Conservation (phyloP, 1,139 yeast genomes). For the Hansenula sp. region DNA sequence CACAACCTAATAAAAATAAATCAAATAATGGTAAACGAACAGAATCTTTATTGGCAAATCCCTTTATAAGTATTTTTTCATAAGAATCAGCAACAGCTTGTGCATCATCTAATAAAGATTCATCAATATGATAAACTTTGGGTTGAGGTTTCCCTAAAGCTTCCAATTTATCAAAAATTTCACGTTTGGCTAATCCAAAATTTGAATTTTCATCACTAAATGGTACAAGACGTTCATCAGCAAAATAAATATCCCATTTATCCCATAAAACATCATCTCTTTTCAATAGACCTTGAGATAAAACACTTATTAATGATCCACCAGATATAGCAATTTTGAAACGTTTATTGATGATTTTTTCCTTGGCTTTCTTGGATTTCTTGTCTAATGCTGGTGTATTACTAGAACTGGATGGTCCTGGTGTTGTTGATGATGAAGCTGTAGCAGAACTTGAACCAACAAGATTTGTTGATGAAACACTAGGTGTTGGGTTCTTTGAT, state of each 20-base stretch:
- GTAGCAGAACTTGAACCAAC: background rate
- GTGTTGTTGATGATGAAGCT: conserved; percentile 9
- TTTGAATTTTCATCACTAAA: conserved; percentile 81
- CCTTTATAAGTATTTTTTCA: conserved; percentile 78
- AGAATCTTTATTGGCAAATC: conserved; percentile 95
- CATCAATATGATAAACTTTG: conserved; percentile 78
- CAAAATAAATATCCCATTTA: conserved; percentile 94
- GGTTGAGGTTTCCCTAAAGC: conserved; percentile 39
- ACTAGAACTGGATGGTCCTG: conserved; percentile 24
- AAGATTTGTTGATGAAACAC: background rate
- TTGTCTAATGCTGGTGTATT: conserved; percentile 11
- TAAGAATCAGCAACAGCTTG: conserved; percentile 93
- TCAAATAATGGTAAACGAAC: conserved; percentile 96
- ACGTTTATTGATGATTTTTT: conserved; percentile 52
- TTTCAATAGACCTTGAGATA: conserved; percentile 76
- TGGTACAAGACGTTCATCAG: conserved; percentile 94
- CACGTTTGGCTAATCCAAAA: conserved; percentile 83
- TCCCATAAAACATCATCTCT: conserved; percentile 83
- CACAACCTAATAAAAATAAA: conserved; percentile 86
- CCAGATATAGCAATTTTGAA: conserved; percentile 92
- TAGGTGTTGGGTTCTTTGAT: background rate
- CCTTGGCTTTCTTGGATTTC: conserved; percentile 32
- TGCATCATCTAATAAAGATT: conserved; percentile 71
- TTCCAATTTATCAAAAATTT: conserved; percentile 55
- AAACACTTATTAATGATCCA: conserved; percentile 83